phyloP scores from a whole-genome alignment of 2,329 filamentous ascomycete genomes.

The Exophiala bonariae region DNA sequence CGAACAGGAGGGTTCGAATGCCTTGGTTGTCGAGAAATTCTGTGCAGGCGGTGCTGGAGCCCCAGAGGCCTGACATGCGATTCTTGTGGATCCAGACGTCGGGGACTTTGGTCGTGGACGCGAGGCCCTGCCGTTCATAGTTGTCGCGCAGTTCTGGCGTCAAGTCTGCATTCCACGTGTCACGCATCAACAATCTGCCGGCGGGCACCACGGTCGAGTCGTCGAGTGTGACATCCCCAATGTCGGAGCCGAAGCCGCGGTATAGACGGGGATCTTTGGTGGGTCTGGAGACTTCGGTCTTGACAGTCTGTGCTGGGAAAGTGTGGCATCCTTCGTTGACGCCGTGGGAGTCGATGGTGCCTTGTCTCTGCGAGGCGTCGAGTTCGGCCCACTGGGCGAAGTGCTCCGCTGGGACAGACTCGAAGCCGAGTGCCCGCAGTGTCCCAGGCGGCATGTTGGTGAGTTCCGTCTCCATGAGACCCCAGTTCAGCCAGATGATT shows the following conservation, averaged over 20 bases:
- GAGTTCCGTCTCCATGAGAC: slow-evolving; percentile 54
- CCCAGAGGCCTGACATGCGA: slow-evolving; percentile 60
- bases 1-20: slow-evolving; percentile 54
- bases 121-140: slow-evolving; percentile 33
- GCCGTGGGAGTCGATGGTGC: slow-evolving; percentile 28
- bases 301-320: slow-evolving; percentile 3
- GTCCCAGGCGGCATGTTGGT: slow-evolving; percentile 51
- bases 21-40: slow-evolving; percentile 41
- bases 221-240: slow-evolving; percentile 41
- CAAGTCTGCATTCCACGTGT: slow-evolving; percentile 58
- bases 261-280: slow-evolving; percentile 31
- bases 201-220: slow-evolving; percentile 25
- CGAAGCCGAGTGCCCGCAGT: slow-evolving; percentile 49
- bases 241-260: slow-evolving; percentile 48
- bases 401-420: slow-evolving; percentile 31
- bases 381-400: slow-evolving; percentile 14
- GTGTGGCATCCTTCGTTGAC: slow-evolving; percentile 26
- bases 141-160: slow-evolving; percentile 47
- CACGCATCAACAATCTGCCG: slow-evolving; percentile 49
- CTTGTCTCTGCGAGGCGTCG: slow-evolving; percentile 16
- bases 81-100: slow-evolving; percentile 60
- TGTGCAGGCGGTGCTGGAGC: slow-evolving; percentile 43
- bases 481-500: slow-evolving; percentile 60
- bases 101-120: slow-evolving; percentile 23
- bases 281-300: slow-evolving; percentile 23